phyloP scores from a whole-genome alignment of 768 basidiomycete species.

The Termitomyces sp. region DNA sequence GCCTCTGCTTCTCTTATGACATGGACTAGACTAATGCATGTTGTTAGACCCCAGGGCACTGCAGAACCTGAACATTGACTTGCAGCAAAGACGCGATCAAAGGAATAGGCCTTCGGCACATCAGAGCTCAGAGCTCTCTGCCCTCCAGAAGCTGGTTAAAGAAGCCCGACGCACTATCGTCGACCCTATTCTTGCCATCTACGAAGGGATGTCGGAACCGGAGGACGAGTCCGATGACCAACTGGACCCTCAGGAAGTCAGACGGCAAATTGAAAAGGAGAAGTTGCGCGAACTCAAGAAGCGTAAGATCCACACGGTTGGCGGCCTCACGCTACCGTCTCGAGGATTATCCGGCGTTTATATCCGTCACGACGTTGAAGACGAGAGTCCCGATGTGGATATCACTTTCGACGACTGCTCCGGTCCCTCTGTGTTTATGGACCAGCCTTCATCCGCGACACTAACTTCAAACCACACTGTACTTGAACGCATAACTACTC shows the following conservation, averaged over 20 bases:
- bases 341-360: conserved; percentile 39
- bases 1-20: conserved; percentile 13
- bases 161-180: conserved; percentile 46
- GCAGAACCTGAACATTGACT: conserved; percentile 38
- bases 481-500: background rate
- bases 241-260: conserved; percentile 36
- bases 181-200: conserved; percentile 40
- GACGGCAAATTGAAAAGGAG: conserved; percentile 41
- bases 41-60: conserved; percentile 52
- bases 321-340: conserved; percentile 29
- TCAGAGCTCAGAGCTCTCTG: conserved; percentile 15
- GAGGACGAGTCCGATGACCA: conserved; percentile 36
- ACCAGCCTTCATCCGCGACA: background rate
- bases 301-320: conserved; percentile 35
- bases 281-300: conserved; percentile 58
- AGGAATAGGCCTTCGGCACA: conserved; percentile 6
- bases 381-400: conserved; percentile 62
- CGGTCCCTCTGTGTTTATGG: background rate
- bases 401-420: conserved; percentile 29
- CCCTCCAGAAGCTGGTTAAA: conserved; percentile 18
- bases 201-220: conserved; percentile 28
- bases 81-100: conserved; percentile 31
- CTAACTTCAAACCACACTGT: background rate
- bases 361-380: conserved; percentile 52
- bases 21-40: background rate